Base-by-base conservation (phyloP, 495 filamentous ascomycete species). In the Rostrohypoxylon terebratum region DNA sequence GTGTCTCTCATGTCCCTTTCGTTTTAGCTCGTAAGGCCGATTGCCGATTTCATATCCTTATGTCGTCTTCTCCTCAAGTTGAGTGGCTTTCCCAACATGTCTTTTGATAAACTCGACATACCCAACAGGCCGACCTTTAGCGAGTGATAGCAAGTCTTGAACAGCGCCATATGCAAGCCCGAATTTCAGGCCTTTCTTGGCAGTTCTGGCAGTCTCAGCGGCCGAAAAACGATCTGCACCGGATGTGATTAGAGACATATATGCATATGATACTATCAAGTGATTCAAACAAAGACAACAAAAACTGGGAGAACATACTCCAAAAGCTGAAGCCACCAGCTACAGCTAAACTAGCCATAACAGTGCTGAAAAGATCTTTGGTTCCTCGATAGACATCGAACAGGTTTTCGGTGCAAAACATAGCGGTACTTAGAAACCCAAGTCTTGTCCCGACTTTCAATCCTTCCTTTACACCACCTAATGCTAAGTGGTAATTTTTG, bases 261-360 rank as follows among this genome's bases (percentile, higher is more conserved):
- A 28, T 28, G 28, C 21, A 14, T 21, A 9, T 16, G 45, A 59
- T 11, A 11, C 14, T 25, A 47, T 23, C 23, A 23, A 25, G 10
- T 42, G 6, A 25, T 13, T 25, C 8, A 10, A 45, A 2, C 3
- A 38, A 48, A 53, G 20, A 18, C 18, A n/a, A n/a, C n/a, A n/a
- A n/a, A n/a, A n/a, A n/a, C n/a, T n/a, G n/a, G 51, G 25, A 9
- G 38, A 60, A 82, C 91, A 68, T 84, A 96, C 94, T 92, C 87
- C 93, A 90, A 53, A 93, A 81, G 80, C 94, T 97, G 81, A 97
- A 97, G 4, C 88, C 88, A 2, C 96, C 95, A 18, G 93, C 91
- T 38, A 93, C 89, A 6, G 91, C 90, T 78, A 97, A 78, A 45
- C 91, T 93, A 31, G 96, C 94, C 33, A 92, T 85, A 4, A 93